These are phyloP conservation scores for Blepharisma stoltei DNA, from an alignment of 73 alveolate genomes.

Conservation along the genomic window DNA sequence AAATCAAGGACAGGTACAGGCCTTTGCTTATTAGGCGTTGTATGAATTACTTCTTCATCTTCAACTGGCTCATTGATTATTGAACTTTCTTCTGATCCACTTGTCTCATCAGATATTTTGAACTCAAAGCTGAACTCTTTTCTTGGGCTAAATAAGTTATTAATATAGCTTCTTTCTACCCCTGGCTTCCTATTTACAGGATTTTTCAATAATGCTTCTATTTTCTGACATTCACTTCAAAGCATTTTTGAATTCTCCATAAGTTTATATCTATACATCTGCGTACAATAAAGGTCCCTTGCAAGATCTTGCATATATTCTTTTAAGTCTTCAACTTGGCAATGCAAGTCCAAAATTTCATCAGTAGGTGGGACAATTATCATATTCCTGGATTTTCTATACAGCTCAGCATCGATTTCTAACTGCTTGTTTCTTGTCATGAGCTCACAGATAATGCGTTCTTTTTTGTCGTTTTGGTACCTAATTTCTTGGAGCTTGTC, in stretches of 20 bases:
- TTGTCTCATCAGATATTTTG: neutral
- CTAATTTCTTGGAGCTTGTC: slow-evolving; percentile 4
- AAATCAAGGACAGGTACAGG: neutral
- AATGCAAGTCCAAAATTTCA: neutral
- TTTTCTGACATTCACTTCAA: neutral
- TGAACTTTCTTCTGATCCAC: neutral
- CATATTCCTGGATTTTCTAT: slow-evolving; percentile 24
- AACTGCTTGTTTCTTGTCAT: neutral
- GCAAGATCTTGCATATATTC: neutral
- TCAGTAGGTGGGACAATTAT: slow-evolving; percentile 26
- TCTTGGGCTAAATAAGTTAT: neutral
- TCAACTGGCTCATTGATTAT: neutral
- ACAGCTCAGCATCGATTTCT: neutral
- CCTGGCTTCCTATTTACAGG: slow-evolving; percentile 7
- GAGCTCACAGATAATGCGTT: neutral
- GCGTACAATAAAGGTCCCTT: neutral
- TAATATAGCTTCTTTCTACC: neutral
- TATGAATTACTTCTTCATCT: neutral
- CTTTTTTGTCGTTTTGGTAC: slow-evolving; percentile 8
- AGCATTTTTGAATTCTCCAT: neutral
- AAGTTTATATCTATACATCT: neutral
- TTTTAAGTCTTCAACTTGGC: slow-evolving; percentile 13
- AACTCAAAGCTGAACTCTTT: slow-evolving; percentile 27
- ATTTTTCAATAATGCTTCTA: neutral
- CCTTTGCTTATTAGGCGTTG: neutral